These are phyloP conservation scores for Termitomyces eurrhizus DNA, from an alignment of 768 basidiomycete species.

Conservation along the genomic window DNA sequence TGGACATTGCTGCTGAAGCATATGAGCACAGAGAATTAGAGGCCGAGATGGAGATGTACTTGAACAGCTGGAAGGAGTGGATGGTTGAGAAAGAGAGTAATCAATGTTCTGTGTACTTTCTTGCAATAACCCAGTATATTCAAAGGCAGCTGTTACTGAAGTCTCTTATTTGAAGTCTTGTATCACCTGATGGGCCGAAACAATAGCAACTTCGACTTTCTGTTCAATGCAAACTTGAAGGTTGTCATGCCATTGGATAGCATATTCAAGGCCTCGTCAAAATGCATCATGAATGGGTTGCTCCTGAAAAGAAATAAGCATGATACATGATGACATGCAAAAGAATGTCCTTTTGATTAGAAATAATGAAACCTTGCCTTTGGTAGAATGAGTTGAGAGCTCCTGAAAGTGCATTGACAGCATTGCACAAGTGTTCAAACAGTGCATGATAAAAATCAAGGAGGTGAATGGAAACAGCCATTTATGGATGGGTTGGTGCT, in stretches of 20 bases:
- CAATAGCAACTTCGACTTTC: background rate
- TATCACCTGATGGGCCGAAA: background rate
- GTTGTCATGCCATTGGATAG: constrained; percentile 7
- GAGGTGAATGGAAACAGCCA: constrained; percentile 26
- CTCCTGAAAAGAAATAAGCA: no score
- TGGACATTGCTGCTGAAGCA: constrained; percentile 26
- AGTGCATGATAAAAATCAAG: constrained; percentile 29
- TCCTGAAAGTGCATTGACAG: constrained; percentile 24
- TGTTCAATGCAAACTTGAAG: background rate
- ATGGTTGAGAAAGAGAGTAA: background rate
- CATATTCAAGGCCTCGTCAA: no score
- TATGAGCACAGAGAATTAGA: constrained; percentile 8
- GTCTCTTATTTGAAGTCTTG: no score
- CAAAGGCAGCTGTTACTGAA: no score
- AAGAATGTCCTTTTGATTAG: constrained; percentile 20
- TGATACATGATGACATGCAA: no score
- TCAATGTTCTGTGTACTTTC: no score
- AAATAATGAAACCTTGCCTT: constrained; percentile 13
- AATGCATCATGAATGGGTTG: constrained; percentile 3
- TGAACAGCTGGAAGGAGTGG: background rate
- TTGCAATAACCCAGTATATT: no score
- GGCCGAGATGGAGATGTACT: background rate
- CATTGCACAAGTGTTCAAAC: constrained; percentile 34
- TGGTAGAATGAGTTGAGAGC: constrained; percentile 27
- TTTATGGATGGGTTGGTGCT: constrained; percentile 19